phyloP scores from a whole-genome alignment of 257 asterid species.

The Misopates orontium region DNA sequence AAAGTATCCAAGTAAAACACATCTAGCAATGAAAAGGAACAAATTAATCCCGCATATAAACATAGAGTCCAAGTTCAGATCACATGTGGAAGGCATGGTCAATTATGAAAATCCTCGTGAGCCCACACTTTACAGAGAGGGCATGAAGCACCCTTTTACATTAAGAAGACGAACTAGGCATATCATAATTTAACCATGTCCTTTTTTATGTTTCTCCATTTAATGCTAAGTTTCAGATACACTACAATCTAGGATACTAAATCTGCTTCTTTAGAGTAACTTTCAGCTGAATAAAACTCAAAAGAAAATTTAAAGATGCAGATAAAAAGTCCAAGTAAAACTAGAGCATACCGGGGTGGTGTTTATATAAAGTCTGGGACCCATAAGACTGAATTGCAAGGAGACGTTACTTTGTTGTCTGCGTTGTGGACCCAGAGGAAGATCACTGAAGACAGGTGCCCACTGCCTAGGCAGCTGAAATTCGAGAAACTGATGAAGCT shows the following conservation, averaged over 20 bases:
- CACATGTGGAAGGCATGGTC: not conserved
- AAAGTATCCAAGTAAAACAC: too few species aligned
- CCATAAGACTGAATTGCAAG: slow-evolving; percentile 91
- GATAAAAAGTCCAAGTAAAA: not conserved
- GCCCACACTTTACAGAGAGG: not conserved
- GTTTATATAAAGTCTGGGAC: slow-evolving; percentile 85
- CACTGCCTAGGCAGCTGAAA: slow-evolving; percentile 98
- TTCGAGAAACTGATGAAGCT: slow-evolving; percentile 96
- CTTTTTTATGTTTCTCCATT: slow-evolving; percentile 9
- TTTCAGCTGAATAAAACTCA: slow-evolving; percentile 20
- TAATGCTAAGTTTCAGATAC: slow-evolving; percentile 19
- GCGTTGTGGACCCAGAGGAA: slow-evolving; percentile 96
- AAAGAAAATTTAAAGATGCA: not conserved
- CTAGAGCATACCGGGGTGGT: slow-evolving; percentile 56
- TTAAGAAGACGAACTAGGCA: not conserved
- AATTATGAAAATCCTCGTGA: not conserved
- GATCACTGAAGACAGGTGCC: slow-evolving; percentile 96
- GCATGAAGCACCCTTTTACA: slow-evolving; percentile 1
- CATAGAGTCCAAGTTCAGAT: too few species aligned
- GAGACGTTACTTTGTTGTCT: slow-evolving; percentile 74
- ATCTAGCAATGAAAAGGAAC: too few species aligned
- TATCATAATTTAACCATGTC: slow-evolving; percentile 10
- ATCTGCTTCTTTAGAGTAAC: slow-evolving; percentile 1
- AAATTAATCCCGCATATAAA: too few species aligned
- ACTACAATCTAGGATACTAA: slow-evolving; percentile 9